Percentiles rank a stretch among this genome's conserved stretches.
These are phyloP conservation scores for Nitzschia sp. DNA, from an alignment of 108 stramenopile genomes.

Conservation along the genomic window DNA sequence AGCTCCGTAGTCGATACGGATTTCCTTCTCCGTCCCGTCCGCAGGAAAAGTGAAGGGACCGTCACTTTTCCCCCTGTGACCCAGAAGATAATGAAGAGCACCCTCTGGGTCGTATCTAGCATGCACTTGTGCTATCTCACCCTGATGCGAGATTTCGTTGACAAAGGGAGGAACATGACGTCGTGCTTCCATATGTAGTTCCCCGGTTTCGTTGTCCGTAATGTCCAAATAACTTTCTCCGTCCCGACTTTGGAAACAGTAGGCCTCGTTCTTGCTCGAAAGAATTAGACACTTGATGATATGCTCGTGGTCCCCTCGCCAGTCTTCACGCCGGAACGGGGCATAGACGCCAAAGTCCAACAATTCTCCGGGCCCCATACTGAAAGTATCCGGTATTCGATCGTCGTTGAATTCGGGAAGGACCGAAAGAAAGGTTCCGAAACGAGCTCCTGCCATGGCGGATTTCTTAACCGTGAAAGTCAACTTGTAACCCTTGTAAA, in stretches of 20 bases:
- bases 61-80: neutral
- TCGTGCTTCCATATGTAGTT: conserved; percentile 45
- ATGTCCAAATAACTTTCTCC: conserved; percentile 45
- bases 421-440: conserved; percentile 39
- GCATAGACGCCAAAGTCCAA: conserved; percentile 71
- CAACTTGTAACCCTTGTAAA: neutral
- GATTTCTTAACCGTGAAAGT: conserved; percentile 35
- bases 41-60: conserved; percentile 11
- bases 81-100: conserved; percentile 29
- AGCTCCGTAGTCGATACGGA: conserved; percentile 56
- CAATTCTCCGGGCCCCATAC: conserved; percentile 51
- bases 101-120: conserved; percentile 33
- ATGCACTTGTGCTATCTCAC: conserved; percentile 21
- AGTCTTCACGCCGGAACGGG: conserved; percentile 45
- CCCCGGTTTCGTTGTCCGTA: conserved; percentile 59
- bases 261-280: conserved; percentile 21
- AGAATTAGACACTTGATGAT: conserved; percentile 63
- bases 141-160: conserved; percentile 50
- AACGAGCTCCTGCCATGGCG: conserved; percentile 32
- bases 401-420: neutral
- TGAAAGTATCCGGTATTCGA: neutral
- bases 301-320: conserved; percentile 34
- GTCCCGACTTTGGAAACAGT: conserved; percentile 17
- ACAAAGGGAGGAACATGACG: conserved; percentile 56
- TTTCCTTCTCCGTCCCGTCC: conserved; percentile 41